Evolutionary conservation across 768 basidiomycete species (phyloP), one percentile per base, ranked within the genome.

Genomic region (Mycena amicta): DNA sequence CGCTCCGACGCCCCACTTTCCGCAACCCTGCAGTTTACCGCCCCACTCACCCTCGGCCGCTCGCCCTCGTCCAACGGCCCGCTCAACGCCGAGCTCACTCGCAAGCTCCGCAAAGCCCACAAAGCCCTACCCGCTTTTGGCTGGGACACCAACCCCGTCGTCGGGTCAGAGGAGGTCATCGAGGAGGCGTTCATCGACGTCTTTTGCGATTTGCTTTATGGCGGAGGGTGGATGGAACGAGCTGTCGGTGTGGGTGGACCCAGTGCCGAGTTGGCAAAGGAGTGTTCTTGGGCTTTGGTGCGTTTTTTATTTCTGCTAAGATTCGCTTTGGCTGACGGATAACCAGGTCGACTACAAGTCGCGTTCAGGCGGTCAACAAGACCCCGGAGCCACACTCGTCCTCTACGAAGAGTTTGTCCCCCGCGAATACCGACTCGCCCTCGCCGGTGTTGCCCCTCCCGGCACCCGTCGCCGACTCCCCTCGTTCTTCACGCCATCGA

Each of bases 401-500:
- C 75, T 98, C 5, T 95, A 93, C 62, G 95, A 99, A 73, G 97
- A 98, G 72, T 91, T 93, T 55, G 93, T 99, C 3, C 96, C 95
- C 0, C 75, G 84, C 37, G 95, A 94, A 69, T 94, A 93, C 66
- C 80, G 91, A 3, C 86, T 90, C 45, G 87, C 92, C 63, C 80
- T 95, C 5, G 84, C 85, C 5, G 76, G 80, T 16, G 78, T 82
- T 3, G 75, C 80, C 0, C 76, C 75, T 2, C 60, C 60, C 1
- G 60, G 60, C 6, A 75, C 72, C 18, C 80, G 86, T 16, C 78
- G 82, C n/a, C 84, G 86, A 6, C 72, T 92, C n/a, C 87, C 87
- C 3, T 86, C 87, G 16, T 74, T 89, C 37, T 90, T 92, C 62
- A 79, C 85, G 12, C 72, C 81, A 22, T 76, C 80, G 27, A 71